Percentiles rank a stretch among this genome's conserved stretches.
Evolutionary conservation across 345 rosid genomes (phyloP).

Genomic region (Tarenaya hassleriana): DNA sequence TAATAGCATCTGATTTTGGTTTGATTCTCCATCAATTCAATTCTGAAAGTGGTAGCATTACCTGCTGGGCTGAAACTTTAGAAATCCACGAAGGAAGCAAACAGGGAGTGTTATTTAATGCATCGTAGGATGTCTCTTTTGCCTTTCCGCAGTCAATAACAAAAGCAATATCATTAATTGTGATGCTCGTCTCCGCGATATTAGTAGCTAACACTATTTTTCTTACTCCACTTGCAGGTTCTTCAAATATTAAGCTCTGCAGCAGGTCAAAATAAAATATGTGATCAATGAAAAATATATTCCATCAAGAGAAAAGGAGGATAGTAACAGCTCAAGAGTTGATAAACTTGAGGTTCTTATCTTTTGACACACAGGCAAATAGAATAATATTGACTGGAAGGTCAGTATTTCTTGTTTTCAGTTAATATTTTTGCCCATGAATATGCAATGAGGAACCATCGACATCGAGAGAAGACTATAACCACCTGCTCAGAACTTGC

Average conservation of each 20-base stretch:
- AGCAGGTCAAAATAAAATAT: conserved; percentile 21
- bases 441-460: background rate
- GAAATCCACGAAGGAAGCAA: conserved; percentile 95
- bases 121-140: conserved; percentile 92
- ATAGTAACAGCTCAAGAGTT: conserved; percentile 1
- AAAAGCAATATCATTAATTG: conserved; percentile 77
- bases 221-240: conserved; percentile 68
- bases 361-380: conserved; percentile 6
- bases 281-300: conserved; percentile 2
- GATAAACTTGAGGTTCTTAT: background rate
- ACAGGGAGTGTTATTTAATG: conserved; percentile 90
- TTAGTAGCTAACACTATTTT: conserved; percentile 87
- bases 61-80: conserved; percentile 90
- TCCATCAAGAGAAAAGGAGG: conserved; percentile 6
- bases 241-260: conserved; percentile 90
- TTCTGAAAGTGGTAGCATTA: conserved; percentile 28
- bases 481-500: conserved; percentile 89
- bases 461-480: conserved; percentile 2
- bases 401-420: too few relatives aligned
- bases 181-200: conserved; percentile 97
- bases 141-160: conserved; percentile 97
- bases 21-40: conserved; percentile 14
- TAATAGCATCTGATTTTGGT: background rate
- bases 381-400: too few relatives aligned
- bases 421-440: too few relatives aligned